Evolutionary conservation across 441 rosid species (phyloP).

Genomic region (Gossypium aridum): DNA sequence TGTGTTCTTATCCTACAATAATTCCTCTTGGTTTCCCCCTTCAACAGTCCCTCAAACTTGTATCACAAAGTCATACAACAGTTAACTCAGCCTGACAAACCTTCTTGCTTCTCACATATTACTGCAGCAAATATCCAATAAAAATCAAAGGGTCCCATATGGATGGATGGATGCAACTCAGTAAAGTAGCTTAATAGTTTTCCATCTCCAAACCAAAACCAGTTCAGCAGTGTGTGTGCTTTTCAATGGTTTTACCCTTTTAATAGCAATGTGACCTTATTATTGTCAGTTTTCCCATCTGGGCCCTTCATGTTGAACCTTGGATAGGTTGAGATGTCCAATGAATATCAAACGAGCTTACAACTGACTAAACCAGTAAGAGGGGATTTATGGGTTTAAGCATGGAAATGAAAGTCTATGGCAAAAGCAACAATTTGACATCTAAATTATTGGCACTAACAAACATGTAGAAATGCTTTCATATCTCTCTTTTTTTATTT

Average conservation of each 20-base stretch:
- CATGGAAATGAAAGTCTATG: slow-evolving; percentile 23
- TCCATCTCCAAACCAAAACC: slow-evolving; percentile 6
- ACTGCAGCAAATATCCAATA: not conserved
- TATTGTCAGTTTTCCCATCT: slow-evolving; percentile 20
- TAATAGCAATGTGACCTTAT: not conserved
- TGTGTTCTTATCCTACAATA: slow-evolving; percentile 14
- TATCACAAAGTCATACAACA: not conserved
- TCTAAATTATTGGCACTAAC: slow-evolving; percentile 34
- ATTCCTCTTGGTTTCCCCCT: slow-evolving; percentile 13
- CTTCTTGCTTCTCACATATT: slow-evolving; percentile 9
- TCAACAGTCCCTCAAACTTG: slow-evolving; percentile 19
- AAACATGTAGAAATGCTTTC: slow-evolving; percentile 33
- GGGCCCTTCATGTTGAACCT: slow-evolving; percentile 36
- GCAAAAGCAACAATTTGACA: slow-evolving; percentile 22
- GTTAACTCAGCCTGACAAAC: slow-evolving; percentile 12
- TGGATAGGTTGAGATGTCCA: slow-evolving; percentile 13
- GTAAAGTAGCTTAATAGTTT: slow-evolving; percentile 12
- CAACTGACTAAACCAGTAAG: slow-evolving; percentile 6
- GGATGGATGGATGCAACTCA: not conserved
- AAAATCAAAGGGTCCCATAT: slow-evolving; percentile 14
- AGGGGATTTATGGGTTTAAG: slow-evolving; percentile 19
- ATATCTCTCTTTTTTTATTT: slow-evolving; percentile 17
- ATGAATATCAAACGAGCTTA: slow-evolving; percentile 2
- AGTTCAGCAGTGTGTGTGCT: slow-evolving; percentile 5
- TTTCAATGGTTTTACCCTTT: not conserved